These are phyloP conservation scores for Picea sitchensis DNA, from an alignment of 75 land plant genomes.

Conservation along the genomic window DNA sequence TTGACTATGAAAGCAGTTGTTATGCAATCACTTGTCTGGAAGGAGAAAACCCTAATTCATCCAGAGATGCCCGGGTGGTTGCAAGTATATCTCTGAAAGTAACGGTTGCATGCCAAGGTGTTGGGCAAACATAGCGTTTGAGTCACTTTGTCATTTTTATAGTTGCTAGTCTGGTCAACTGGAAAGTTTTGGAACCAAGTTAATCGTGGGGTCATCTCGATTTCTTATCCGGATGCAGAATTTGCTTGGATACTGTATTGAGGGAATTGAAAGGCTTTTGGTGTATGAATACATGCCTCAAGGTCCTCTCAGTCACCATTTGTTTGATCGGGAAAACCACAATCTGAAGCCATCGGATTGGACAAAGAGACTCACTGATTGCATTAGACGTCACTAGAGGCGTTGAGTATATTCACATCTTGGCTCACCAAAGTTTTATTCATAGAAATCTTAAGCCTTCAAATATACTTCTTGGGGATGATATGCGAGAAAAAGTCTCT, in stretches of 20 bases:
- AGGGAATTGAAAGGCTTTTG: slow-evolving; percentile 66
- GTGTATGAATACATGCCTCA: slow-evolving; percentile 83
- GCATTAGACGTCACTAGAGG: slow-evolving; percentile 34
- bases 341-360: slow-evolving; percentile 43
- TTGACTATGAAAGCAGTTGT: no score
- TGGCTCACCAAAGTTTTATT: slow-evolving; percentile 42
- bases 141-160: no score
- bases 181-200: no score
- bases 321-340: slow-evolving; percentile 47
- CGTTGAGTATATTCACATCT: slow-evolving; percentile 28
- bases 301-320: slow-evolving; percentile 58
- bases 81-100: no score
- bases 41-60: no score
- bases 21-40: no score
- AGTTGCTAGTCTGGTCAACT: no score
- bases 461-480: slow-evolving; percentile 35
- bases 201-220: slow-evolving; percentile 17
- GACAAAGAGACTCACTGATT: slow-evolving; percentile 22
- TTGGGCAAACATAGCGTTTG: no score
- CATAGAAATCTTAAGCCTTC: slow-evolving; percentile 38
- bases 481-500: slow-evolving; percentile 29
- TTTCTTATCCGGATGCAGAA: no score
- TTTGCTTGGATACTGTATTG: slow-evolving; percentile 69
- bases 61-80: no score
- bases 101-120: no score